phyloP scores from a whole-genome alignment of 1,284 basidiomycete species.

The Ceratobasidium theobromae region DNA sequence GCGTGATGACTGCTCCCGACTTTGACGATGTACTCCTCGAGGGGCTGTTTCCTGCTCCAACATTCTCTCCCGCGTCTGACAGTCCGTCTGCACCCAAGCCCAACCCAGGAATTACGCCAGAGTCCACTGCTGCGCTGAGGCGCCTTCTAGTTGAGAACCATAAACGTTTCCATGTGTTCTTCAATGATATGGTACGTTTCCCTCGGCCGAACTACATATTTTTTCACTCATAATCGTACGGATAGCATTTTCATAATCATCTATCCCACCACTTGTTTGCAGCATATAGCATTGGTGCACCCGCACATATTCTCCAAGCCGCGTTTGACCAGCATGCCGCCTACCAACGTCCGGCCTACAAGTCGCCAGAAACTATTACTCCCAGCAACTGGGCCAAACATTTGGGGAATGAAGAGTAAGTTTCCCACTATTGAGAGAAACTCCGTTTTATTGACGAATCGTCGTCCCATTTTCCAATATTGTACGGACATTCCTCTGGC shows the following conservation, averaged over 20 bases:
- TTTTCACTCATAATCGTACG: neutral
- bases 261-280: constrained; percentile 33
- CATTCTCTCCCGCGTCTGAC: constrained; percentile 42
- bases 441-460: too few relatives aligned
- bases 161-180: constrained; percentile 59
- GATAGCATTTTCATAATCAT: constrained; percentile 30
- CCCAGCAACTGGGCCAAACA: constrained; percentile 31
- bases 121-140: constrained; percentile 51
- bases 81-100: constrained; percentile 40
- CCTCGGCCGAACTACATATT: constrained; percentile 43
- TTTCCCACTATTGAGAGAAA: too few relatives aligned
- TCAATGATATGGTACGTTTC: constrained; percentile 57
- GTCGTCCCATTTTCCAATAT: too few relatives aligned
- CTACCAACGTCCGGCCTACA: constrained; percentile 21
- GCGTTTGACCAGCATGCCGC: constrained; percentile 27
- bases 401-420: constrained; percentile 31
- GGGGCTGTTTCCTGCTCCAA: constrained; percentile 47
- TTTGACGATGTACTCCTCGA: constrained; percentile 34
- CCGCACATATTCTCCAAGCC: constrained; percentile 20
- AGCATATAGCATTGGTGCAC: constrained; percentile 27
- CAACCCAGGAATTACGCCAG: constrained; percentile 53
- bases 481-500: too few relatives aligned
- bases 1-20: neutral
- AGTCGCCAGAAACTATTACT: constrained; percentile 25
- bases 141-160: constrained; percentile 59